Conservation (phyloP, 768 basidiomycete species). For the Kondoa subrosea region DNA sequence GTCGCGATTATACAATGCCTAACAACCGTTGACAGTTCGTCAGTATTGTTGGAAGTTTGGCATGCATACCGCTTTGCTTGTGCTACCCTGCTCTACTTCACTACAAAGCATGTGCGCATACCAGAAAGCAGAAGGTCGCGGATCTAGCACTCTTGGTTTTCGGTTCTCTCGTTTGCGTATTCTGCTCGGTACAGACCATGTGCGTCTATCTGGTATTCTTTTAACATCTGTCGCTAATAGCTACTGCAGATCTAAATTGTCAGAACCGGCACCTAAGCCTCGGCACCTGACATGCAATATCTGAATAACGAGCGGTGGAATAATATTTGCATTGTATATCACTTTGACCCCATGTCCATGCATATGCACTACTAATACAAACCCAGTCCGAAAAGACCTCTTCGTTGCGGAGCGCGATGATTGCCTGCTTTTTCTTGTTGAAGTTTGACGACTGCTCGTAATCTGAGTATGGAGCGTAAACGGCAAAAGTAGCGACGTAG, state of each 20-base stretch:
- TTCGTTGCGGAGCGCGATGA: background rate
- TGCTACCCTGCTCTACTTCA: slow-evolving; percentile 45
- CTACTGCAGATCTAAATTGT: background rate
- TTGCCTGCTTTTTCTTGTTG: background rate
- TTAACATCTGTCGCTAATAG: background rate
- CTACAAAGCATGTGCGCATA: slow-evolving; percentile 31
- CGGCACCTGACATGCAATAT: too few relatives aligned
- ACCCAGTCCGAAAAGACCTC: slow-evolving; percentile 3
- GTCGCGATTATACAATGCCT: slow-evolving; percentile 69
- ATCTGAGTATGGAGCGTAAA: background rate
- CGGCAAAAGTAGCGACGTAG: background rate
- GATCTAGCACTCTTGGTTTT: slow-evolving; percentile 33
- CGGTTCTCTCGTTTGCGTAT: slow-evolving; percentile 32
- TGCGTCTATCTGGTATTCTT: background rate
- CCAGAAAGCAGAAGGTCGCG: slow-evolving; percentile 27
- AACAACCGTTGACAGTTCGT: slow-evolving; percentile 8
- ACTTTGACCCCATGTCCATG: background rate
- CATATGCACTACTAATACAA: background rate
- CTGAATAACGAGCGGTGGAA: too few relatives aligned
- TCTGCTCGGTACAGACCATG: slow-evolving; percentile 34
- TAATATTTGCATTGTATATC: too few relatives aligned
- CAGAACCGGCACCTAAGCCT: slow-evolving; percentile 1
- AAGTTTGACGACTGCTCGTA: slow-evolving; percentile 3
- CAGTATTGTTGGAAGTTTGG: slow-evolving; percentile 43
- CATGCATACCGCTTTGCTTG: slow-evolving; percentile 85